Evolutionary conservation across 1,284 basidiomycete genomes (phyloP).

Genomic region (Paramarasmius palmivorus): DNA sequence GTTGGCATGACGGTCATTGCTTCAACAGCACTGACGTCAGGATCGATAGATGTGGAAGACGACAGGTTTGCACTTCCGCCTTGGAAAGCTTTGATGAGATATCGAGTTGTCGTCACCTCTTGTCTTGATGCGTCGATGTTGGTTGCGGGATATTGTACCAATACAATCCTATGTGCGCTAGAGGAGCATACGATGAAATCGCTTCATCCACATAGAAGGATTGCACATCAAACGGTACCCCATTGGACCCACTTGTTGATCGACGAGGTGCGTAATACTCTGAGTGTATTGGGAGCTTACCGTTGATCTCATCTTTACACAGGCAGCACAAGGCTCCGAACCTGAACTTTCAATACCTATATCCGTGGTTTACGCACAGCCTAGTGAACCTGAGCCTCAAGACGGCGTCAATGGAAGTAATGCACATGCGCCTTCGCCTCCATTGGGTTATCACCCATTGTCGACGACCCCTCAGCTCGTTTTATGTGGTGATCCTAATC

Average conservation of each 20-base stretch:
- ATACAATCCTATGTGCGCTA: conserved; percentile 34
- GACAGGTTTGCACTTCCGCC: conserved; percentile 42
- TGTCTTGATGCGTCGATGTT: conserved; percentile 43
- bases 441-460: conserved; percentile 13
- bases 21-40: no score
- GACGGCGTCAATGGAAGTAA: background rate
- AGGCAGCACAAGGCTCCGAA: conserved; percentile 50
- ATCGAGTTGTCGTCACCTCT: conserved; percentile 42
- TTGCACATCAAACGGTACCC: conserved; percentile 31
- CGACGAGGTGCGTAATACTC: conserved; percentile 36
- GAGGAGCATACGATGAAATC: conserved; percentile 34
- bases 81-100: conserved; percentile 41
- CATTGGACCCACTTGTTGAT: conserved; percentile 51
- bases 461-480: conserved; percentile 39
- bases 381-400: background rate
- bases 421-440: background rate
- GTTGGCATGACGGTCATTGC: no score
- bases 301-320: background rate
- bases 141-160: conserved; percentile 42
- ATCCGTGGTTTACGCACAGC: conserved; percentile 36
- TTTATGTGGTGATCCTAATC: conserved; percentile 46
- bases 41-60: no score
- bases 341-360: conserved; percentile 47
- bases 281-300: background rate
- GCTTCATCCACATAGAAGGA: conserved; percentile 34